These are phyloP conservation scores for Sclerotinia subarctica DNA, from an alignment of 2,329 filamentous ascomycete species.

Conservation along the genomic window DNA sequence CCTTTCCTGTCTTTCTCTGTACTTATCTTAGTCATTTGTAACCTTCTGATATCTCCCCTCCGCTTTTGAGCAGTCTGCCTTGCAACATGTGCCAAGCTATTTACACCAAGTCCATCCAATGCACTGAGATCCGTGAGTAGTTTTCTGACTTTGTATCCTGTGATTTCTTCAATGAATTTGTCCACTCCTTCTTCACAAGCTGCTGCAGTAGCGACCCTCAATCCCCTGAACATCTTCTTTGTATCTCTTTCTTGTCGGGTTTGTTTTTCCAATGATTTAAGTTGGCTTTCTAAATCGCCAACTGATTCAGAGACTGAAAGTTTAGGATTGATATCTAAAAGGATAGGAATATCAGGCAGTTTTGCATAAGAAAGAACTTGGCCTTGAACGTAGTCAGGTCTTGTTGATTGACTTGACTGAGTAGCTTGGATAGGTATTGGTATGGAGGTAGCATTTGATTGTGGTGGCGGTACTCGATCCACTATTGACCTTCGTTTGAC, in stretches of 20 bases:
- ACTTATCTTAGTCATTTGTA: not conserved
- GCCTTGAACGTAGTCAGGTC: not conserved
- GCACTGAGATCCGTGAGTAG: slow-evolving; percentile 54
- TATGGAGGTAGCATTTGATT: not conserved
- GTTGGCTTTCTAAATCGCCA: slow-evolving; percentile 1
- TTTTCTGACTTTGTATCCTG: slow-evolving; percentile 51
- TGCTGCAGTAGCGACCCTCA: slow-evolving; percentile 54
- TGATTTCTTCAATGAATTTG: slow-evolving; percentile 49
- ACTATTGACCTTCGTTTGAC: slow-evolving; percentile 8
- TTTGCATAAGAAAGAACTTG: slow-evolving; percentile 13
- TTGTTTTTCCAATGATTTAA: not conserved
- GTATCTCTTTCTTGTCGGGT: slow-evolving; percentile 1
- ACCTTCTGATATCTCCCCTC: slow-evolving; percentile 21
- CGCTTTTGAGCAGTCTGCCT: slow-evolving; percentile 30
- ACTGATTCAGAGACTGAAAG: slow-evolving; percentile 4
- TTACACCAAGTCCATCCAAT: slow-evolving; percentile 46
- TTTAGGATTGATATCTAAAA: not conserved
- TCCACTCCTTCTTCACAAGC: slow-evolving; percentile 55
- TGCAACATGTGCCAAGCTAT: slow-evolving; percentile 30
- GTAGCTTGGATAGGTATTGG: not conserved
- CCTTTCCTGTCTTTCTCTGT: not conserved
- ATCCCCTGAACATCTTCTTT: slow-evolving; percentile 52
- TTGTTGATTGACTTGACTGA: slow-evolving; percentile 10
- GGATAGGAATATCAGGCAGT: not conserved
- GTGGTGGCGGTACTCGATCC: not conserved